Evolutionary conservation across 2,329 filamentous ascomycete species (phyloP), one percentile per base, ranked within the genome.

Genomic region (Pseudocercospora eumusae): DNA sequence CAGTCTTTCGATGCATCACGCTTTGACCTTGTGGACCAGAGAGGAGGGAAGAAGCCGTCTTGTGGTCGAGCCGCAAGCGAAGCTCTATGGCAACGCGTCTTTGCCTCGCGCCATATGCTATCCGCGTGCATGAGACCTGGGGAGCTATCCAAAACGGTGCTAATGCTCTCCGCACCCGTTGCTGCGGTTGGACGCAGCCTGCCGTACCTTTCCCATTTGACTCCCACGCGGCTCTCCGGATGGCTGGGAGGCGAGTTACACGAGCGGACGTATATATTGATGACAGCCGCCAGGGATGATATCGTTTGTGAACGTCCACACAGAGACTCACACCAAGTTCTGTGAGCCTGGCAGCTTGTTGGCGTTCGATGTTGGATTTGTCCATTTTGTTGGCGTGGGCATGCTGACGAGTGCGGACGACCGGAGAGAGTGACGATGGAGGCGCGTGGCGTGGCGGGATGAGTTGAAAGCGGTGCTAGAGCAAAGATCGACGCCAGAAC

Each of bases 141-240:
- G 31, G 52, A 69, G 68, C 68, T 70, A 68, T 60, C 68, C 65
- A 52, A 56, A 69, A 66, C 56, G 56, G 63, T 69, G 13, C 57
- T 67, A 63, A 65, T 56, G 64, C 59, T 61, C 64, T 64, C 57
- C 62, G 57, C 62, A 62, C 56, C 57, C 61, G 60, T 50, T 56
- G 44, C 47, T 64, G 60, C 67, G 65, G 65, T 66, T 66, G 66
- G 64, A 63, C 60, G 64, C 63, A 50, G 57, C 36, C 47, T 63
- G 57, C 66, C 61, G 67, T 63, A 53, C 59, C 60, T 65, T 27
- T 49, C 42, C 31, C 50, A 56, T 63, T 36, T 50, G 52, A 52
- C 42, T 25, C 56, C 49, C 58, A 63, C 40, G 65, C 62, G 57
- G 65, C 59, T 60, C 57, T 60, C 61, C 61, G 61, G 59, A 62